Evolutionary conservation across 2,329 filamentous ascomycete species (phyloP), one percentile per base, ranked within the genome.

Genomic region (Domatiomyces globalis): DNA sequence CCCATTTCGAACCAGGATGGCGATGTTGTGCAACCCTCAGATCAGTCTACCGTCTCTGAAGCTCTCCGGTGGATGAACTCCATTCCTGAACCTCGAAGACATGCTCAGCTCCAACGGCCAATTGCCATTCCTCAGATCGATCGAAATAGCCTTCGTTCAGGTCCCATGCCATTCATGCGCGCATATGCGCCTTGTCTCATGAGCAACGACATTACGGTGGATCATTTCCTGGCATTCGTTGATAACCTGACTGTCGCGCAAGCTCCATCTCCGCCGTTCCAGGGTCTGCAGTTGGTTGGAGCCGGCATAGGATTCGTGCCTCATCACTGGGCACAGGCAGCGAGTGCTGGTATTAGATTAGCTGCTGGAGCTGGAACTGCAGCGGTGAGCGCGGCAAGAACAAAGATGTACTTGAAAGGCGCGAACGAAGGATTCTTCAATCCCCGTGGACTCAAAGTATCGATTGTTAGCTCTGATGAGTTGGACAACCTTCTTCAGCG

Each of bases 151-250:
- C 18, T 51, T 46, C 45, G 22, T 20, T 49, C 9, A 6, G 20
- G n/a, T 9, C 51, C 33, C 20, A 48, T 45, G 5, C 56, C 56
- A 2, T 58, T 58, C 25, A 20, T 49, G 5, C 51, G 56, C 2
- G 51, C 54, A 29, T 56, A 56, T 39, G 51, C 54, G 5, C 50
- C 52, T 4, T 17, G 6, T 4, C 54, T 58, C 5, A 19, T 10
- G 5, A 18, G 9, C 6, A 49, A 58, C 46, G 36, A 48, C 17
- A 54, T 58, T 7, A 4, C 51, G 19, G 46, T 51, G 25, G 18
- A 39, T 5, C 46, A 54, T 2, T 56, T 58, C 27, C 39, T 56
- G n/a, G 51, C 46, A 2, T 58, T 58, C 33, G 52, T 58, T 19
- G 56, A 58, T 49, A 54, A 49, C 8, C 43, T 56, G 1, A 20